phyloP scores from a whole-genome alignment of 805 yeast species.

The Saccharomycopsis amapae region DNA sequence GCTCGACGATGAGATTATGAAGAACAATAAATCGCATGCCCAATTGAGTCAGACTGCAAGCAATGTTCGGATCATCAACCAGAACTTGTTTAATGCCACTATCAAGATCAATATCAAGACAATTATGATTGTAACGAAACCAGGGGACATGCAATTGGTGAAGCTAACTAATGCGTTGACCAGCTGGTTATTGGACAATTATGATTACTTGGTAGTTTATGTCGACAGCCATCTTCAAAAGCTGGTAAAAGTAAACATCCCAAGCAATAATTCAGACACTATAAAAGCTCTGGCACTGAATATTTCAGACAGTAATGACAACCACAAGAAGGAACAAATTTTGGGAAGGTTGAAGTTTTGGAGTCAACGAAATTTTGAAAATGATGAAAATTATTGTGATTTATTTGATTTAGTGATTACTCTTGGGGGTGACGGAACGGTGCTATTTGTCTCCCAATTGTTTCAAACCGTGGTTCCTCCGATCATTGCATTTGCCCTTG shows the following conservation, averaged over 20 bases:
- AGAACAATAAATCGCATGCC: constrained; percentile 47
- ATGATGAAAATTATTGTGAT: constrained; percentile 25
- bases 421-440: constrained; percentile 70
- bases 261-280: constrained; percentile 25
- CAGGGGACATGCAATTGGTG: constrained; percentile 72
- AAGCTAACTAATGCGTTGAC: constrained; percentile 72
- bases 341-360: constrained; percentile 32
- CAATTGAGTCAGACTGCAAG: constrained; percentile 75
- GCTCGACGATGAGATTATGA: neutral
- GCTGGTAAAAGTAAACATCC: neutral
- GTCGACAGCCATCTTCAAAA: constrained; percentile 64
- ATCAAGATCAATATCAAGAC: constrained; percentile 63
- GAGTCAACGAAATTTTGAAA: constrained; percentile 30
- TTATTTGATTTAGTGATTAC: constrained; percentile 52
- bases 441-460: constrained; percentile 53
- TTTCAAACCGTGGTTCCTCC: constrained; percentile 60
- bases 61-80: constrained; percentile 71
- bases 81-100: constrained; percentile 61
- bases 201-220: constrained; percentile 43
- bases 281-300: neutral
- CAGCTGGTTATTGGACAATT: constrained; percentile 56
- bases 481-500: constrained; percentile 55
- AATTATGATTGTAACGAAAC: constrained; percentile 82
- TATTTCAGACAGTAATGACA: neutral
- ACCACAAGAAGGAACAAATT: neutral